These are phyloP conservation scores for Cladosporium velox DNA, from an alignment of 2,329 filamentous ascomycete species.

Conservation along the genomic window DNA sequence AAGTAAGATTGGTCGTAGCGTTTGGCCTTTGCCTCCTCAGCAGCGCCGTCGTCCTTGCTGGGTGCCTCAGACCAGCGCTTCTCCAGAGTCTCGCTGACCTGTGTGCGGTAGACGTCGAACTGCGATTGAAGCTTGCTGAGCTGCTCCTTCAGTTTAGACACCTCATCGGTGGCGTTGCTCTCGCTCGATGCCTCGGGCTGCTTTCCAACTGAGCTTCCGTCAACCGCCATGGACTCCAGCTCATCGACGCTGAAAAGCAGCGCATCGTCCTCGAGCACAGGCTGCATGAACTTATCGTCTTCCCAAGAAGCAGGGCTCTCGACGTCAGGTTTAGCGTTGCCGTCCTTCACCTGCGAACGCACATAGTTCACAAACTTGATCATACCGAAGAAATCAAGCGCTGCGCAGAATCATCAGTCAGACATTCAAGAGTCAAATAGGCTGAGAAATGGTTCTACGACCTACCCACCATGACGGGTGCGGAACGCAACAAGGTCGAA, in stretches of 20 bases:
- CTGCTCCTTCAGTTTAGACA: constrained; percentile 26
- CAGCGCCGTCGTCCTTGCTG: constrained; percentile 19
- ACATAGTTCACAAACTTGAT: constrained; percentile 55
- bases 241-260: constrained; percentile 87
- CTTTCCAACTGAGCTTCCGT: neutral
- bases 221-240: constrained; percentile 46
- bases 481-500: constrained; percentile 44
- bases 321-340: constrained; percentile 52
- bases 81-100: constrained; percentile 31
- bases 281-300: constrained; percentile 80
- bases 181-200: constrained; percentile 6
- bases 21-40: constrained; percentile 25
- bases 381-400: constrained; percentile 47
- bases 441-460: constrained; percentile 6
- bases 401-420: constrained; percentile 29
- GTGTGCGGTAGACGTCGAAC: constrained; percentile 29
- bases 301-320: constrained; percentile 65
- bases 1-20: constrained; percentile 31
- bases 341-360: constrained; percentile 43
- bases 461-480: constrained; percentile 40
- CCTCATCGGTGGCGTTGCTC: constrained; percentile 21
- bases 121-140: constrained; percentile 26
- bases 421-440: neutral
- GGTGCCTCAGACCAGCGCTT: constrained; percentile 29
- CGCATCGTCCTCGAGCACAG: constrained; percentile 85